Base-by-base conservation (phyloP, 1,284 basidiomycete species). In the Marasmius sp. region DNA sequence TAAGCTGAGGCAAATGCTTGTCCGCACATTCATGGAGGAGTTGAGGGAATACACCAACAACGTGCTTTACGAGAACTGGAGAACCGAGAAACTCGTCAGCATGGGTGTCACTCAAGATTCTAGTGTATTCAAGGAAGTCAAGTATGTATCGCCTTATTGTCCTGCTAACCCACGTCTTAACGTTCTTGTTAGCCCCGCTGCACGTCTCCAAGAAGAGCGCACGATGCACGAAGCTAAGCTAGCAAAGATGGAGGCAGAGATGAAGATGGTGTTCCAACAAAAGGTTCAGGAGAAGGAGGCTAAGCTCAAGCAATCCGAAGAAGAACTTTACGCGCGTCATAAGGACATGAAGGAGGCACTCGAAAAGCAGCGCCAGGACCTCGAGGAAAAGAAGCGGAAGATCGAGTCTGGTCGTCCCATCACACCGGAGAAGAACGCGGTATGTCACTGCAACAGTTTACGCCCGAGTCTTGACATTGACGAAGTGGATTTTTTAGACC, bases 211-310 rank as follows among this genome's bases (percentile, higher is more conserved):
- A 69, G 96, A 98, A 74, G 96, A 98, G 75, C 92, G 95, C 62
- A 83, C 93, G 59, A 79, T 95, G 73, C 94, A 97, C 77, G 94
- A 97, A 79, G 93, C 94, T 68, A 98, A 98, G 77, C 86, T 98
- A 63, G 87, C 93, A 63, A 98, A 98, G 89, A 98, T 98, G 95
- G 95, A 98, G 81, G 92, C 94, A 62, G 95, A 98, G 84, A 97
- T 97, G 95, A 96, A 95, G 86, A 93, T 95, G 92, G 95, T 98
- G 69, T 98, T 98, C 93, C 94, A 96, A 76, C 96, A 98, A 79
- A 98, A 98, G 78, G 95, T 98, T 59, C 93, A 95, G 75, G 95
- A 98, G 78, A 98, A 98, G 83, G 95, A 98, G 76, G 86, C 93
- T 65, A 98, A 98, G 79, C 85, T 98, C 74, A 98, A 97, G 81